Conservation (phyloP, 805 yeast genomes). For the Candida broadrunensis region DNA sequence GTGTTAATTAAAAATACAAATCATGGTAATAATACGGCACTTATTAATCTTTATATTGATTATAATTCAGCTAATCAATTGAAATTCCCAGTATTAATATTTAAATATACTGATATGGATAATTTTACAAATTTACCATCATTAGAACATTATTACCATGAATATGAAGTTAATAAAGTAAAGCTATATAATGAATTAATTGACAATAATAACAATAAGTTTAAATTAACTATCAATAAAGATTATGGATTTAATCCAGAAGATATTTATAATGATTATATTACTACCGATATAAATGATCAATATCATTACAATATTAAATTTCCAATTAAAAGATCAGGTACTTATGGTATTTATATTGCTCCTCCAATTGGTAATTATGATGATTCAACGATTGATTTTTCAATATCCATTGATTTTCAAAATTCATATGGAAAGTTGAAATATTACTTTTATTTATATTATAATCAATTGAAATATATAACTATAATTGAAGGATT, state of each 20-base stretch:
- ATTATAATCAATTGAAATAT: conserved; percentile 14
- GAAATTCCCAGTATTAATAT: conserved; percentile 21
- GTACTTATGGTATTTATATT: conserved; percentile 29
- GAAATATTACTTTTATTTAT: conserved; percentile 11
- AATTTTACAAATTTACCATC: conserved; percentile 18
- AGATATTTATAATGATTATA: conserved; percentile 7
- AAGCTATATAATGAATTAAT: conserved; percentile 9
- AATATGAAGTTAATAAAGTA: conserved; percentile 4
- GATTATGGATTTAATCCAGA: conserved; percentile 6
- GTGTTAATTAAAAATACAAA: neutral
- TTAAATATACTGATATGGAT: conserved; percentile 19
- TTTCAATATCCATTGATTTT: conserved; percentile 16
- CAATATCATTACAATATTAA: conserved; percentile 6
- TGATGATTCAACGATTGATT: conserved; percentile 4
- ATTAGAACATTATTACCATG: conserved; percentile 9
- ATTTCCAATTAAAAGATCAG: conserved; percentile 17
- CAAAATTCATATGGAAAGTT: conserved; percentile 24
- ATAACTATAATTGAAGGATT: conserved; percentile 12
- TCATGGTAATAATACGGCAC: neutral
- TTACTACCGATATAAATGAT: conserved; percentile 3
- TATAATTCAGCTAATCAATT: conserved; percentile 6
- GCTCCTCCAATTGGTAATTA: conserved; percentile 18
- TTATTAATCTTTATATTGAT: conserved; percentile 11
- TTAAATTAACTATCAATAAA: conserved; percentile 7
- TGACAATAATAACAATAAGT: conserved; percentile 12